Conservation (phyloP, 1,139 yeast species). For the Sugiyamaella sp. region DNA sequence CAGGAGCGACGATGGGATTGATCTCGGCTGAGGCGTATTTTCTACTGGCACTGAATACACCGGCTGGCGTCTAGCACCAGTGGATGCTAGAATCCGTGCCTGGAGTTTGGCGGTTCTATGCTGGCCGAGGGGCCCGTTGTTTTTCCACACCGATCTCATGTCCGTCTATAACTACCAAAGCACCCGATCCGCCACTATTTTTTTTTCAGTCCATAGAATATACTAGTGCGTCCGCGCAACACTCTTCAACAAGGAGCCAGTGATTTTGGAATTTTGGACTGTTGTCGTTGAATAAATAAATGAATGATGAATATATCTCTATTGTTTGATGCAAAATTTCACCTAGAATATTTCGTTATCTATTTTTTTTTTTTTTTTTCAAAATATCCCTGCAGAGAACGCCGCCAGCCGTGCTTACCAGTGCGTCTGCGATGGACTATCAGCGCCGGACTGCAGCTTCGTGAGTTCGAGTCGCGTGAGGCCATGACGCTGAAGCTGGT, state of each 20-base stretch:
- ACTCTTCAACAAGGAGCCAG: too few species aligned
- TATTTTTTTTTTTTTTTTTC: not conserved
- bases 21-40: conserved; percentile 4
- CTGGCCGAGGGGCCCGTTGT: conserved; percentile 10
- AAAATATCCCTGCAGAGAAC: not conserved
- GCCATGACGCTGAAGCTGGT: not conserved
- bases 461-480: not conserved
- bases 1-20: conserved; percentile 10
- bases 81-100: not conserved
- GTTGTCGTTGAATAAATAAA: not conserved
- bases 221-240: not conserved
- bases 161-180: too few species aligned
- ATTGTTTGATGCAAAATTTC: not conserved
- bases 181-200: too few species aligned
- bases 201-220: not conserved
- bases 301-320: not conserved
- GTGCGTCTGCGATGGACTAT: not conserved
- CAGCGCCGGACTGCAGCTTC: not conserved
- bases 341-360: not conserved
- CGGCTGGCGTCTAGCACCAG: conserved; percentile 1
- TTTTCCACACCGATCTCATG: conserved; percentile 18
- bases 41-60: conserved; percentile 12
- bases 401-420: not conserved
- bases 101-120: not conserved
- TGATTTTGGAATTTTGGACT: not conserved